These are phyloP conservation scores for Solanum hybrid DNA, from an alignment of 305 asterid genomes.

Conservation along the genomic window DNA sequence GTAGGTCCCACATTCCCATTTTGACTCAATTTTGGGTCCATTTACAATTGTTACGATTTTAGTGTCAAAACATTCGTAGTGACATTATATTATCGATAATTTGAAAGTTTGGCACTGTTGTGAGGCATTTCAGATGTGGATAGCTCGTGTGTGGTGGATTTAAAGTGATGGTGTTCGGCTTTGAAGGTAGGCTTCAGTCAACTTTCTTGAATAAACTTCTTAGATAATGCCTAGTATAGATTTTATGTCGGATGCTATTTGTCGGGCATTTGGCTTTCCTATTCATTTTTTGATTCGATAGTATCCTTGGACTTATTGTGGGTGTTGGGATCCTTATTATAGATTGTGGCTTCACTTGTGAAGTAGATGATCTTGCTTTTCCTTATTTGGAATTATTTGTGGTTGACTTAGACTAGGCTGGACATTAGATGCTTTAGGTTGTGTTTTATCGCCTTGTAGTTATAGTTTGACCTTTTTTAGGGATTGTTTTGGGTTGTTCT, in stretches of 20 bases:
- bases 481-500: not conserved
- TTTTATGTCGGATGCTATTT: not conserved
- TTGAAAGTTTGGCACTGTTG: not conserved
- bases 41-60: no score
- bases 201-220: not conserved
- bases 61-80: not conserved
- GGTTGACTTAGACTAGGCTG: not conserved
- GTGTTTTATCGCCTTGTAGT: not conserved
- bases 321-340: not conserved
- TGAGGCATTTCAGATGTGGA: not conserved
- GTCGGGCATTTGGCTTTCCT: not conserved
- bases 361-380: not conserved
- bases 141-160: not conserved
- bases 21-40: not conserved
- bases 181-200: not conserved
- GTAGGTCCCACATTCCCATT: not conserved
- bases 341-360: not conserved
- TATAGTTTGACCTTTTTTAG: no score
- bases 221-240: not conserved
- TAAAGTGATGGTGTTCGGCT: no score
- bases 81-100: no score
- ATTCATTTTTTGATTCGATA: no score
- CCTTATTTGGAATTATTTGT: not conserved
- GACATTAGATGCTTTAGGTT: no score
- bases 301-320: no score